Conservation (phyloP, 2,329 filamentous ascomycete species). For the Phoma sp. region DNA sequence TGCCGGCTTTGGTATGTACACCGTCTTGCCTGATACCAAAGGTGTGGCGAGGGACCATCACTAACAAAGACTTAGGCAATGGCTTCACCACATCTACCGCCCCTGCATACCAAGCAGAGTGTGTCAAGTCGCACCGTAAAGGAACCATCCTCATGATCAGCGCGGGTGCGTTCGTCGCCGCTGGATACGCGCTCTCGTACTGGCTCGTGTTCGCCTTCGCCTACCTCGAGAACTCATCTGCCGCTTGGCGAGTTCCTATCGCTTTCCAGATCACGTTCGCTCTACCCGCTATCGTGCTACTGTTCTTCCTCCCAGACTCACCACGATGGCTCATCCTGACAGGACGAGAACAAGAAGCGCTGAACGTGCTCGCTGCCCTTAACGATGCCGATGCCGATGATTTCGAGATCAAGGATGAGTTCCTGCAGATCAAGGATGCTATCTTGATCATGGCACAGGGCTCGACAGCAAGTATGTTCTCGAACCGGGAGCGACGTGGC, state of each 20-base stretch:
- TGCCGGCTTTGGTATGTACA: slow-evolving; percentile 56
- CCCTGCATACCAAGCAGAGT: slow-evolving; percentile 60
- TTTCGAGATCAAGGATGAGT: slow-evolving; percentile 47
- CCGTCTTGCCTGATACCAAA: slow-evolving; percentile 31
- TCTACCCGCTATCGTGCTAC: slow-evolving; percentile 59
- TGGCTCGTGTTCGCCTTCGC: slow-evolving; percentile 62
- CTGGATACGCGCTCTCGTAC: slow-evolving; percentile 58
- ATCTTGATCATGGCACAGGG: slow-evolving; percentile 42
- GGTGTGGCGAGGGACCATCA: slow-evolving; percentile 50
- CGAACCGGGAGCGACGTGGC: slow-evolving; percentile 48
- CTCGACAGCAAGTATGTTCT: slow-evolving; percentile 28
- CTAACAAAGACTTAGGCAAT: slow-evolving; percentile 48
- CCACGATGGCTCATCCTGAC: slow-evolving; percentile 65
- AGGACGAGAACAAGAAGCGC: slow-evolving; percentile 56
- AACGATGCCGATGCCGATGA: slow-evolving; percentile 36
- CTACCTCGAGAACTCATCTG: slow-evolving; percentile 46
- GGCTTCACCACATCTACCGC: slow-evolving; percentile 60
- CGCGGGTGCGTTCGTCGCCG: slow-evolving; percentile 57
- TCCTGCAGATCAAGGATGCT: slow-evolving; percentile 48
- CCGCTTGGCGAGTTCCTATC: slow-evolving; percentile 61
- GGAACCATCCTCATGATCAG: slow-evolving; percentile 58
- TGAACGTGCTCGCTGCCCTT: slow-evolving; percentile 40
- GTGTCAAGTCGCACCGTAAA: slow-evolving; percentile 52
- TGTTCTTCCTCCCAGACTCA: slow-evolving; percentile 61
- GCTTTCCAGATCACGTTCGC: slow-evolving; percentile 65